A percentile compares a stretch with the other conserved stretches of the same genome.
phyloP scores from a whole-genome alignment of 176 grass and related monocot genomes.

The Oryza glumipatula region DNA sequence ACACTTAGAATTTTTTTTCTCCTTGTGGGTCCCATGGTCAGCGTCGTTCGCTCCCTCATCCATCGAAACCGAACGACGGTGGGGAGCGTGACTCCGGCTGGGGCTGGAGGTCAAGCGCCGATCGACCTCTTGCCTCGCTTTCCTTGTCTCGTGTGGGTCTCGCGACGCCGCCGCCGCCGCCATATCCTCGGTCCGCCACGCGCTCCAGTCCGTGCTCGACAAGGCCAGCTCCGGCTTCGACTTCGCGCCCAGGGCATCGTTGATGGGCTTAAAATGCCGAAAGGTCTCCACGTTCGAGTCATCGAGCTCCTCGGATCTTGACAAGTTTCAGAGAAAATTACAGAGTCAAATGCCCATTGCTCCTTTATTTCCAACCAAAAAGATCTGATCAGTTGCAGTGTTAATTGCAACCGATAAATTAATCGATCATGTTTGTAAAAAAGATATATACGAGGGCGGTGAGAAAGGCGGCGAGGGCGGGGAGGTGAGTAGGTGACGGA shows the following conservation, averaged over 20 bases:
- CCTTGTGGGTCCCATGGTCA: too few species aligned
- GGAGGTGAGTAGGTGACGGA: too few species aligned
- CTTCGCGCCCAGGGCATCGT: constrained; percentile 55
- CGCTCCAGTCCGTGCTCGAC: constrained; percentile 64
- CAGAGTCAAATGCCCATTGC: not conserved
- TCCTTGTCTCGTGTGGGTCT: constrained; percentile 46
- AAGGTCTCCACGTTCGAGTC: constrained; percentile 64
- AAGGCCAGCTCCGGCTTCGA: constrained; percentile 53
- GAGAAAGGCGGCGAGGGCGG: too few species aligned
- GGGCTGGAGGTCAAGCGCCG: constrained; percentile 34
- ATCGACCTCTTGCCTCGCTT: constrained; percentile 24
- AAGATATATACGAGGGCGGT: too few species aligned
- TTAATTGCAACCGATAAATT: not conserved
- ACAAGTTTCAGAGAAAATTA: not conserved
- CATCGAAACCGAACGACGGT: too few species aligned
- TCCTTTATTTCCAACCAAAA: not conserved
- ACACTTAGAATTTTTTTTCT: too few species aligned
- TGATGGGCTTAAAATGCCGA: constrained; percentile 59
- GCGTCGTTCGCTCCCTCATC: too few species aligned
- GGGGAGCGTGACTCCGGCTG: not conserved
- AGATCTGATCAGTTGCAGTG: not conserved
- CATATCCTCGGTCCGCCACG: constrained; percentile 51
- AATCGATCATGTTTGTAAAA: not conserved
- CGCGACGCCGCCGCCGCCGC: constrained; percentile 11
- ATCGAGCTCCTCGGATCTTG: constrained; percentile 73